Evolutionary conservation across 2,329 filamentous ascomycete genomes (phyloP), one percentile per base, ranked within the genome.

Genomic region (Talaromyces albobiverticillius): DNA sequence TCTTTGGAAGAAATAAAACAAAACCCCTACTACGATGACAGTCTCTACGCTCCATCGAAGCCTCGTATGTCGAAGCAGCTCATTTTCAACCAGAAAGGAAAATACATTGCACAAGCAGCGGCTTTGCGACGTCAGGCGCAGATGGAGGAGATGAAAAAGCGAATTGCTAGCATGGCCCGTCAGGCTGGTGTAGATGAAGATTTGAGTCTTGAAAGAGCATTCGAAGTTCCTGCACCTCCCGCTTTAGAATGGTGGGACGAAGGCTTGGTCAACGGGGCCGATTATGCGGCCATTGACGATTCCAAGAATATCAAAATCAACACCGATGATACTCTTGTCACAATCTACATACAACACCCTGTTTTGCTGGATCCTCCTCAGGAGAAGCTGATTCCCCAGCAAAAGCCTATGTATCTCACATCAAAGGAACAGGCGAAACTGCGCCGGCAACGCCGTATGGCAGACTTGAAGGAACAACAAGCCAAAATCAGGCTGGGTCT

Each of bases 181-280:
- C 93, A 91, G 69, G 90, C 88, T n/a, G 92, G 91, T 45, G 89
- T 97, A 58, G 93, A 97, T 64, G 93, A 97, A 68, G 93, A 93
- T 61, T 74, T 90, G 26, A 87, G 95, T 58, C 85, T 88, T 46
- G 93, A 99, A 70, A 95, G 93, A 70, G 89, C 90, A 29, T 97
- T 93, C 68, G 74, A 94, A 3, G 84, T 96, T 5, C 87, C 93
- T 59, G 80, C 82, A 29, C 94, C 94, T 9, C 94, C 94, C 3
- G 87, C 87, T 7, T 82, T 97, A 40, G 94, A 99, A 71, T 99
- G 94, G 94, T 97, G 93, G 90, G 94, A 99, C 64, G 92, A 97
- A 74, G 90, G 86, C 2, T 76, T 97, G 16, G 80, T 95, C 14
- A 81, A 88, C 49, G 89, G 87, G 40, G 81, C 82, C 40, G 86